Base-by-base conservation (phyloP, 768 basidiomycete species). In the Auricularia cornea region DNA sequence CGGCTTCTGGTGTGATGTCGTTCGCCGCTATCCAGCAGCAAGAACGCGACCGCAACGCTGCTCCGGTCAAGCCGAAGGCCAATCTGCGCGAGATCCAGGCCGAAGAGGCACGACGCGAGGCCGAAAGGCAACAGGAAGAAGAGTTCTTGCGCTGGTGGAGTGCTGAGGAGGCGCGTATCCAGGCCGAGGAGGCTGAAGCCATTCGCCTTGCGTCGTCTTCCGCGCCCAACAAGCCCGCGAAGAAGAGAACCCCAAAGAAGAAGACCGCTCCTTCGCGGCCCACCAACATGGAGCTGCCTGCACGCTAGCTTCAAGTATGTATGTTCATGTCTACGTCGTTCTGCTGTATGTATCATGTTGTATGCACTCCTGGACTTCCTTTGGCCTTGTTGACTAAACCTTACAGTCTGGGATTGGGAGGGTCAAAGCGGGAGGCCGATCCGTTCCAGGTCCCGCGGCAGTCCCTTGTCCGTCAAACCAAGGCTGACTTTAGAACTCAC, bases 141-240 rank as follows among this genome's bases (percentile, higher is more conserved):
- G 90, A 90, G 64, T 98, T 97, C 71, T 72, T 95, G 72, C 82
- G 78, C 68, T 97, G 94, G 94, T 97, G 94, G 92, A 78, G 84
- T 1, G 85, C 80, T 6, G 94, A 96, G 73, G 91, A 93, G 72
- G 85, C 83, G 68, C 79, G 89, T 18, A 72, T 90, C n/a, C 80
- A 75, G 66, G 66, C 76, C 35, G 86, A 89, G 72, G 77, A 57
- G 28, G 54, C 44, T 18, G 44, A 48, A 18, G 1, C 10, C 20
- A 1, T 48, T 18, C 44, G 44, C 20, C 44, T 18, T 5, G 16
- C 20, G 23, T 48, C 44, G 5, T 5, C 44, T 20, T 5, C 44
- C 23, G 44, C 44, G 2, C 11, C 12, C 3, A 20, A 18, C 12
- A 14, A 48, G 44, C 44, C 44, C 20, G 44, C 44, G 44, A 48